Base-by-base conservation (phyloP, 805 yeast species). In the Cyberlindnera veronae region DNA sequence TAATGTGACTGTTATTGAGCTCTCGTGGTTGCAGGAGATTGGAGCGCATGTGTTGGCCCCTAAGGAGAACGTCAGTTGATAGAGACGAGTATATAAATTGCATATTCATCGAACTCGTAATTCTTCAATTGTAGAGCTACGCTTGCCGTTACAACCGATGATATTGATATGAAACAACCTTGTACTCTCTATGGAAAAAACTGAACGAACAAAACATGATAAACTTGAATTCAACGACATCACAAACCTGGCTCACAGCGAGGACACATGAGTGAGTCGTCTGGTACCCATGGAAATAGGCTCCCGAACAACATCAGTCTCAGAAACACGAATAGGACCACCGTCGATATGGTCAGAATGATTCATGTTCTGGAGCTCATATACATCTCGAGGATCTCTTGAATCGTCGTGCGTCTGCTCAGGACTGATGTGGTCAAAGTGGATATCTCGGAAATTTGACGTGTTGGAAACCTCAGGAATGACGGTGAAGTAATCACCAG, bases 11-110 rank as follows among this genome's bases (percentile, higher is more conserved):
- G 79, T 83, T 13, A 74, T 93, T 19, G 85, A 87, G 55, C 64
- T 87, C 39, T 75, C 77, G 13, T 91, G 98, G 98, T 63, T 93
- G 35, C 91, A 84, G 56, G 93, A 85, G 47, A 71, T 81, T 11
- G 54, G 57, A 10, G 39, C 53, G 2, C 55, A 48, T 26, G 53
- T 48, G 10, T 32, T 55, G 32, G 45, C 49, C 2, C 46, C 44
- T 29, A 46, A 45, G 32, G 41, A 40, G 20, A 36, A 35, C 29
- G 36, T 45, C 21, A 44, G 34, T 21, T 39, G 29, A 30, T 18
- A 15, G 5, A 9, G 7, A 15, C 7, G 8, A 29, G 15, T n/a
- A n/a, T 22, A 22, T 22, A n/a, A n/a, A n/a, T 22, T 22, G 12
- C 26, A 22, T 22, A 22, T 22, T n/a, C n/a, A n/a, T n/a, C n/a